Evolutionary conservation across 139 green algal genomes (phyloP), one percentile per base, ranked within the genome.

Genomic region (Coccomyxa sp.): DNA sequence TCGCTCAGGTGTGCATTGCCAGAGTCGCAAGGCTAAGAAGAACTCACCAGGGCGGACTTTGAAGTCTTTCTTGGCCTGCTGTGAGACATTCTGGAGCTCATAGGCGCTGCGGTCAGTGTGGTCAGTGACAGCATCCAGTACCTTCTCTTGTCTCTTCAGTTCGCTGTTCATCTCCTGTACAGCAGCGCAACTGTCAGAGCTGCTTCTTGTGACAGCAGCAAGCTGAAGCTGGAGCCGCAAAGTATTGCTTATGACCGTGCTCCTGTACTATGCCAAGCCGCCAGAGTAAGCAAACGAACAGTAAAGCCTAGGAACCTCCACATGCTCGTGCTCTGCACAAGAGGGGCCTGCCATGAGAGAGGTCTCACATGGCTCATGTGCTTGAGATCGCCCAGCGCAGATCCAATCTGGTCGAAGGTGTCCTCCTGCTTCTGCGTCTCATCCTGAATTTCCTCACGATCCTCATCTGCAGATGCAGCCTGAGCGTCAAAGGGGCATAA

Each of bases 401-500:
- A 33, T 40, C 50, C 77, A 55, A 81, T 81, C n/a, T 70, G 14
- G 35, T 81, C 77, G 24, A 81, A 40, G 41, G 68, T 39, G 5
- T 71, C 10, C 41, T 81, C 77, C 69, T 81, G 77, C 40, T 50
- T 31, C 31, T 76, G 64, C 33, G 77, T 76, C 50, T 81, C 68
- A 22, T 40, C 31, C 40, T 70, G 40, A 7, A 81, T 36, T 14
- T 68, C 77, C 35, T 55, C 44, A 33, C 35, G 18, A 33, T 81
- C 77, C 41, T 41, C 36, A 35, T 81, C 76, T 81, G 76, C 68
- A 37, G 0, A n/a, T n/a, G n/a, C n/a, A n/a, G n/a, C n/a, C n/a
- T n/a, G n/a, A n/a, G n/a, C n/a, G n/a, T n/a, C n/a, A n/a, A n/a
- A n/a, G n/a, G n/a, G n/a, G n/a, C n/a, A n/a, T n/a, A n/a, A n/a